Base-by-base conservation (phyloP, 495 filamentous ascomycete species). In the Pyrenula aspistea region DNA sequence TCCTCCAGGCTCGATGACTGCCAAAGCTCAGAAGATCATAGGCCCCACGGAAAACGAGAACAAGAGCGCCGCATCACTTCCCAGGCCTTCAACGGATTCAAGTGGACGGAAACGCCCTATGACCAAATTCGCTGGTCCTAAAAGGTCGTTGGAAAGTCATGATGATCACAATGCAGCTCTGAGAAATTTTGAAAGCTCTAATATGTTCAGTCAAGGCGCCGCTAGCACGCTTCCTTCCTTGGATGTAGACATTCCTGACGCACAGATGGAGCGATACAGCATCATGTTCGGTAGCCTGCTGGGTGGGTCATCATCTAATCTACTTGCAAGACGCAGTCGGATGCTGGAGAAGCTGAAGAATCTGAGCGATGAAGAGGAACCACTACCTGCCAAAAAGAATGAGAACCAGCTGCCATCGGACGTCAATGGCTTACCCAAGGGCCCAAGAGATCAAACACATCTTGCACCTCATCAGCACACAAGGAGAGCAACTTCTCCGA, bases 251-350 rank as follows among this genome's bases (percentile, higher is more conserved):
- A 94, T 97, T 42, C 92, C 92, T 0, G 75, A 78, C 31, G 77
- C 88, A 48, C 75, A 89, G 54, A 76, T 97, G 76, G 92, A 96
- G 65, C 76, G 92, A 22, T 97, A 96, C 60, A 95, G 89, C 57
- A 81, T 97, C 53, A 96, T 97, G 92, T 97, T 97, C 68, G 80
- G 85, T 51, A 83, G 79, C 49, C 77, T 96, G 10, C 74, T 96
- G 53, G 65, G 77, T 55, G 73, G 73, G 49, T 64, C 62, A 47
- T 62, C 73, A 63, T 67, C 75, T 55, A 66, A 68, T 12, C 71
- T 88, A 24, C 71, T 89, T 53, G 77, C 81, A 62, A 77, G 86
- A 62, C 77, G 87, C 48, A 85, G 50, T 52, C 50, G 19, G 4
- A 20, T 20, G 50, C 19, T 52, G 64, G 86, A 80, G 36, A 86